Percentiles rank a stretch among this genome's conserved stretches.
These are phyloP conservation scores for Zarea fungicola DNA, from an alignment of 2,329 filamentous ascomycete species.

Conservation along the genomic window DNA sequence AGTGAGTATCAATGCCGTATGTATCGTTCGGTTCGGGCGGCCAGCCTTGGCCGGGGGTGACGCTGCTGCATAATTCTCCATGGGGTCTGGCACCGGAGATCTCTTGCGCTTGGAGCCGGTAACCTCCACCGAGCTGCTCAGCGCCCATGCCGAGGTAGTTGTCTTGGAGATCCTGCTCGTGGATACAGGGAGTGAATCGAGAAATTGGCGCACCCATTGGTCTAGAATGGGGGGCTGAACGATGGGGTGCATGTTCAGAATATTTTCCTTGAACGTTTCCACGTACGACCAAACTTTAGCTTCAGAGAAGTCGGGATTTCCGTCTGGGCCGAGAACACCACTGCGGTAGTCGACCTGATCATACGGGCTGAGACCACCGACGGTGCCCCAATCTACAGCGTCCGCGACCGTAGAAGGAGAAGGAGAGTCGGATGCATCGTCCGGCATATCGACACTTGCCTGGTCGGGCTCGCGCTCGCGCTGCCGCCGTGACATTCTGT, in stretches of 20 bases:
- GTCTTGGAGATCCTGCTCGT: slow-evolving; percentile 23
- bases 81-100: slow-evolving; percentile 38
- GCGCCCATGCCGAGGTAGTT: slow-evolving; percentile 29
- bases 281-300: slow-evolving; percentile 49
- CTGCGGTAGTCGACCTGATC: slow-evolving; percentile 35
- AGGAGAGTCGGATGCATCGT: slow-evolving; percentile 48
- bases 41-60: slow-evolving; percentile 34
- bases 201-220: slow-evolving; percentile 47
- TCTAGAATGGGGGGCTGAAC: slow-evolving; percentile 49
- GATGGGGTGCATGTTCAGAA: slow-evolving; percentile 62
- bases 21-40: slow-evolving; percentile 60
- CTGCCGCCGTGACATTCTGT: slow-evolving; percentile 49
- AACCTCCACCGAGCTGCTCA: slow-evolving; percentile 24
- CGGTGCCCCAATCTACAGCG: slow-evolving; percentile 54
- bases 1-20: slow-evolving; percentile 75
- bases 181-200: slow-evolving; percentile 40
- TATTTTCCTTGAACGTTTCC: slow-evolving; percentile 53
- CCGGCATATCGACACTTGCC: slow-evolving; percentile 36
- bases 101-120: slow-evolving; percentile 51
- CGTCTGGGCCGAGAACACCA: slow-evolving; percentile 35
- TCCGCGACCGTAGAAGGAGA: slow-evolving; percentile 50
- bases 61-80: slow-evolving; percentile 24
- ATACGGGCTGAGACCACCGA: slow-evolving; percentile 46
- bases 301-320: slow-evolving; percentile 50
- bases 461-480: slow-evolving; percentile 33